Conservation (phyloP, 805 yeast genomes). For the Saturnispora kantuleensis region DNA sequence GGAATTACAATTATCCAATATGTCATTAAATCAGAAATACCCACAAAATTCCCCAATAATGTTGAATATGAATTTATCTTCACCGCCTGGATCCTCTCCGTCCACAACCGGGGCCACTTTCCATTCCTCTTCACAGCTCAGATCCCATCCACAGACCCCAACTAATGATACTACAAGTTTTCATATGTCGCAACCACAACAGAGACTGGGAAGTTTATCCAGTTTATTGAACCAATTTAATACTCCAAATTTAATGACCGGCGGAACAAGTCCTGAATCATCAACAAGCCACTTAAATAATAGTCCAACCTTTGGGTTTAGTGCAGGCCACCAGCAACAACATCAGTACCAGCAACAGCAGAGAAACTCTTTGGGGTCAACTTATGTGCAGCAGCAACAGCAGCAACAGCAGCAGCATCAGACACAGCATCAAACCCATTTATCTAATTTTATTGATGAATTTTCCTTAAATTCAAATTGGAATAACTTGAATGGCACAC, state of each 20-base stretch:
- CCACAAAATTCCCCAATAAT: slow-evolving; percentile 1
- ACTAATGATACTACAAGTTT: slow-evolving; percentile 2
- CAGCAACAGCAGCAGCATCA: slow-evolving; percentile 3
- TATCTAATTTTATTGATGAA: slow-evolving; percentile 3
- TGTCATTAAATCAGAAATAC: slow-evolving; percentile 11
- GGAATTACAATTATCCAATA: slow-evolving; percentile 14
- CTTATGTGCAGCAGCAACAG: slow-evolving; percentile 2
- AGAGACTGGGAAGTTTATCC: slow-evolving; percentile 3
- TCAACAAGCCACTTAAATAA: background rate
- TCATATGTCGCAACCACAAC: slow-evolving; percentile 4
- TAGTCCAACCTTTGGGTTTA: slow-evolving; percentile 2
- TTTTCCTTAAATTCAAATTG: slow-evolving; percentile 6
- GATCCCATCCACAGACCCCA: slow-evolving; percentile 3
- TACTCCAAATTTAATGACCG: background rate
- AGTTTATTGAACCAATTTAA: slow-evolving; percentile 5
- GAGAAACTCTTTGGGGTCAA: slow-evolving; percentile 8
- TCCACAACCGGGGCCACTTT: slow-evolving; percentile 8
- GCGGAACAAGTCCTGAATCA: slow-evolving; percentile 3
- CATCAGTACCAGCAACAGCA: background rate
- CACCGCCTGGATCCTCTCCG: slow-evolving; percentile 11
- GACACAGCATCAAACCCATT: background rate
- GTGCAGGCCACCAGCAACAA: background rate
- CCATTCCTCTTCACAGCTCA: slow-evolving; percentile 3
- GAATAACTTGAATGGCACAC: slow-evolving; percentile 2
- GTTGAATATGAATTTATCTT: slow-evolving; percentile 9